Evolutionary conservation across 176 grass and related monocot genomes (phyloP), one percentile per base, ranked within the genome.

Genomic region (Oryza meyeriana): DNA sequence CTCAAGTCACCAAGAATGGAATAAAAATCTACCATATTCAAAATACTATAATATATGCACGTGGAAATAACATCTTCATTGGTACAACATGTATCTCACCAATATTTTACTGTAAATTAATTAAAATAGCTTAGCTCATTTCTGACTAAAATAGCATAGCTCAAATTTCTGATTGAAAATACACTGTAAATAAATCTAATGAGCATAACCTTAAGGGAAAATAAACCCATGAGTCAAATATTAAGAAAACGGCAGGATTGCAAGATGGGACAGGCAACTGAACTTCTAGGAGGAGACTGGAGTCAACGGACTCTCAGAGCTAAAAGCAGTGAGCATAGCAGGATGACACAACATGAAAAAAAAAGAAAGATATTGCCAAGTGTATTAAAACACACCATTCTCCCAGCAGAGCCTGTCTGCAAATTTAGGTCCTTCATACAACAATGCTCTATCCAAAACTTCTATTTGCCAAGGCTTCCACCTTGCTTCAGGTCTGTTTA

Each of bases 381-480:
- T 67, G n/a, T 67, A 77, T 67, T 48, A 62, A 65, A 80, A 91
- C 77, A 88, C 66, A 93, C 95, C 92, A 75, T 98, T 98, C 76
- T 91, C 88, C 86, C 84, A 81, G 72, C 92, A 98, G 79, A 95
- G 78, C 44, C 67, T 90, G 29, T 94, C 90, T 55, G 95, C 95
- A 74, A 94, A 75, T 82, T 78, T 66, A 59, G 84, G 77, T 3
- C 92, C 92, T 93, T 98, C 95, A 90, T 84, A 98, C 76, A 98
- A 74, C 68, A 95, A 83, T 6, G 88, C 79, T 88, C 90, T 86
- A 89, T 98, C 92, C 76, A 98, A 91, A 62, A 98, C 84, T 74
- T 98, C 92, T 82, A 91, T 90, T 78, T 98, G 92, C 95, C 95
- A 98, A 18, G 87, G 27, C 72, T 71, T 91, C 88, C 78, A 98